Evolutionary conservation across 2,329 filamentous ascomycete genomes (phyloP), one percentile per base, ranked within the genome.

Genomic region (Gnomoniopsis sp.): DNA sequence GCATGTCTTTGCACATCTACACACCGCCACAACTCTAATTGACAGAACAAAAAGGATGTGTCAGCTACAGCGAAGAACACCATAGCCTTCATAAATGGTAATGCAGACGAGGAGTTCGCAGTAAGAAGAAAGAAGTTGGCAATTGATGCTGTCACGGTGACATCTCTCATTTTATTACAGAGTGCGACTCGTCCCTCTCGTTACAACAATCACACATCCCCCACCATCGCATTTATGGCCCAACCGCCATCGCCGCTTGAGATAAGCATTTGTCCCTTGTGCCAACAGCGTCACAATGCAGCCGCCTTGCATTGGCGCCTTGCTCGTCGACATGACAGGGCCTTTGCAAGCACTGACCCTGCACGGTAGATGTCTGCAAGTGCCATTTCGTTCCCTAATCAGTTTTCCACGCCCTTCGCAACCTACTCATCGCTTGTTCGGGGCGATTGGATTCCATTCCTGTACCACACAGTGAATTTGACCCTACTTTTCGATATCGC

Each of bases 281-380:
- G 26, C 22, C 26, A 48, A 14, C 51, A 36, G 48, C 41, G 51
- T 58, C 23, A 51, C 55, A 36, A 21, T 55, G 58, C 55, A 51
- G 46, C 26, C 12, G 30, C 36, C 26, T 30, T 12, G 41, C 38
- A 30, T 53, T 41, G 38, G 22, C 38, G 36, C 10, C 50, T 26
- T 26, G 38, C n/a, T 23, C 2, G 17, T 48, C 41, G 50, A 26
- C 34, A 44, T 56, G 47, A 56, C 22, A 46, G 48, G 33, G 17
- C 22, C 57, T 52, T 21, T 52, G 26, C 55, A 44, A 50, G 49
- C 23, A 19, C n/a, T n/a, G 21, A 30, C 33, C 10, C 11, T 12
- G 36, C 19, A 55, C 21, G 53, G 19, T 34, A 30, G 26, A 30
- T 30, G 26, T 30, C 26, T 30, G 26, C 26, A 30, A 30, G 26